Base-by-base conservation (phyloP, 192 early-diverging fungal genomes). In the Umbelopsis ramanniana region DNA sequence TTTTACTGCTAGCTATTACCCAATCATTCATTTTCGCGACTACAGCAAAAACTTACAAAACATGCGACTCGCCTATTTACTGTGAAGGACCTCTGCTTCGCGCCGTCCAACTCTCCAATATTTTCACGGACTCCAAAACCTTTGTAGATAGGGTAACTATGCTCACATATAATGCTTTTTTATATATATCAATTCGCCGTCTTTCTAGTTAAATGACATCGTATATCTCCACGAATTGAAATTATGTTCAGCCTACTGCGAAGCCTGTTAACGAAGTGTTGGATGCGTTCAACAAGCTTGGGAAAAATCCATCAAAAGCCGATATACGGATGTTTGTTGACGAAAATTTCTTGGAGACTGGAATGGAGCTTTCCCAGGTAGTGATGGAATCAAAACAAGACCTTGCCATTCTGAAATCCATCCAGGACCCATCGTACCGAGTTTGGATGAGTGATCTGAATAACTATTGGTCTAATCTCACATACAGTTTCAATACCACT, bases 71-170 rank as follows among this genome's bases (percentile, higher is more conserved):
- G 33, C 86, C 80, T 2, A 89, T 93, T 52, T 93, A 91, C 79
- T 93, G 92, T 77, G 73, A 83, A 14, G 89, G 92, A 29, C 81
- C 85, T 24, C 52, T 92, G 9, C 73, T 93, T 23, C 79, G 88
- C 14, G 73, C 84, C 0, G 85, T 93, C 29, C 89, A 93, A 68
- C 78, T 89, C 67, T 85, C 92, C 22, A 63, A 60, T 15, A 50
- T 91, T 19, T 93, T 74, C 72, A 54, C 78, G 0, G 92, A 93
- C 71, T 89, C 90, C 75, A 93, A 93, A 80, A 91, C 90, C 21
- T 93, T 90, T 82, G 91, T 92, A 43, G 84, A 89, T 74, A 86
- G 72, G 79, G 76, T 74, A 81, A 72, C 10, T 63, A 63, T 54
- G 14, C 53, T 0, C 10, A 12, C 21, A 26, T 54, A 2, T 19